Conservation (phyloP, 257 asterid genomes). For the Lycium ferocissimum region DNA sequence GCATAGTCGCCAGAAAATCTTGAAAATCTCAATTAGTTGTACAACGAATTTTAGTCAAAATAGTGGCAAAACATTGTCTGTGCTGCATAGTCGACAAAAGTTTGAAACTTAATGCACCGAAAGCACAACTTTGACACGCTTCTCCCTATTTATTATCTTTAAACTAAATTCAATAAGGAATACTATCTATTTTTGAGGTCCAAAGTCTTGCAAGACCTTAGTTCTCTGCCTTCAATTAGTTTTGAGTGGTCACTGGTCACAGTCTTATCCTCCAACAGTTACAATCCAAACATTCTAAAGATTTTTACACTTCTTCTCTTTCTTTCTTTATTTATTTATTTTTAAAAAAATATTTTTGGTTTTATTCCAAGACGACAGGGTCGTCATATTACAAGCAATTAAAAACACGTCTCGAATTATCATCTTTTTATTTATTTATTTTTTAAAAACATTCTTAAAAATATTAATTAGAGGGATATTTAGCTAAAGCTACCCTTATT, state of each 20-base stretch:
- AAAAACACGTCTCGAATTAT: too few species aligned
- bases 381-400: not conserved
- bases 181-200: not conserved
- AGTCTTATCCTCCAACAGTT: not conserved
- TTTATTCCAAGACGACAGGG: not conserved
- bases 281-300: constrained; percentile 9
- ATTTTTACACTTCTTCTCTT: not conserved
- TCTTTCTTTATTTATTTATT: not conserved
- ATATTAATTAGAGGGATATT: too few species aligned
- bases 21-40: not conserved
- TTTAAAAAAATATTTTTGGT: too few species aligned
- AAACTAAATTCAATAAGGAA: not conserved
- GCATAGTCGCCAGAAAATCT: not conserved
- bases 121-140: constrained; percentile 29
- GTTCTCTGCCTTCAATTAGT: not conserved
- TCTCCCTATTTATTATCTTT: not conserved
- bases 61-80: not conserved
- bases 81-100: constrained; percentile 7
- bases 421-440: too few species aligned
- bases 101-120: constrained; percentile 23
- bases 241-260: not conserved
- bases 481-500: too few species aligned
- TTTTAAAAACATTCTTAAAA: too few species aligned
- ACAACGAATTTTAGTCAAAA: not conserved
- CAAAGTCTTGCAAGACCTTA: constrained; percentile 14